phyloP scores from a whole-genome alignment of 768 basidiomycete species.

The Boletus subcaerulescens region DNA sequence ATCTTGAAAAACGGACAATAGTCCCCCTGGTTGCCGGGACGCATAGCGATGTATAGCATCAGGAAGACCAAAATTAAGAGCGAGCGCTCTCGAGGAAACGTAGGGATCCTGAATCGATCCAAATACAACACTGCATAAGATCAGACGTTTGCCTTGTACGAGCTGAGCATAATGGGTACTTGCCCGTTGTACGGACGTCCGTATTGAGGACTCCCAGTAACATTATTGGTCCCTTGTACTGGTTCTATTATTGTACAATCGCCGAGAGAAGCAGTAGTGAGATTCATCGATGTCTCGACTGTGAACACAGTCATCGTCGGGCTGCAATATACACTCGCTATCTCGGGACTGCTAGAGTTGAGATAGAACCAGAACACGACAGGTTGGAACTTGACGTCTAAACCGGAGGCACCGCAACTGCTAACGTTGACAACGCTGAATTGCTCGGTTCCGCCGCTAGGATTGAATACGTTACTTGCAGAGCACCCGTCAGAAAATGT shows the following conservation, averaged over 20 bases:
- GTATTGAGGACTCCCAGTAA: slow-evolving; percentile 44
- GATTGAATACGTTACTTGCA: slow-evolving; percentile 36
- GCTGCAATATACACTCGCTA: slow-evolving; percentile 53
- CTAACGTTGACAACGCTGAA: slow-evolving; percentile 46
- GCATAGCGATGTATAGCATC: slow-evolving; percentile 59
- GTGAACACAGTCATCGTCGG: slow-evolving; percentile 47
- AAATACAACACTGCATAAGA: slow-evolving; percentile 39
- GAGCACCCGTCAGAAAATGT: slow-evolving; percentile 50
- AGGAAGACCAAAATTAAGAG: slow-evolving; percentile 53
- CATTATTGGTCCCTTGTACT: slow-evolving; percentile 44
- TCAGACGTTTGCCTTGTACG: not conserved
- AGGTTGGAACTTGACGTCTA: slow-evolving; percentile 44
- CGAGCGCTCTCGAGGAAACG: slow-evolving; percentile 47
- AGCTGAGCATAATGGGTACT: slow-evolving; percentile 6
- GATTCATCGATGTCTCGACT: slow-evolving; percentile 41
- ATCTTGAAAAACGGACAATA: slow-evolving; percentile 44
- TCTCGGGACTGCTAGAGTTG: slow-evolving; percentile 35
- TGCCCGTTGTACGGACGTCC: slow-evolving; percentile 62
- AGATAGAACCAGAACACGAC: slow-evolving; percentile 71
- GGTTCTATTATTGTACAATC: slow-evolving; percentile 33
- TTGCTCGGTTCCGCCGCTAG: slow-evolving; percentile 39
- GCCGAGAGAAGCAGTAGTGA: slow-evolving; percentile 42
- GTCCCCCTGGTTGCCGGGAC: slow-evolving; percentile 38
- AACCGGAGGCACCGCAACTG: slow-evolving; percentile 28
- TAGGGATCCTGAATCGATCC: slow-evolving; percentile 39